These are phyloP conservation scores for Colletotrichum sublineola DNA, from an alignment of 2,329 filamentous ascomycete species.

Conservation along the genomic window DNA sequence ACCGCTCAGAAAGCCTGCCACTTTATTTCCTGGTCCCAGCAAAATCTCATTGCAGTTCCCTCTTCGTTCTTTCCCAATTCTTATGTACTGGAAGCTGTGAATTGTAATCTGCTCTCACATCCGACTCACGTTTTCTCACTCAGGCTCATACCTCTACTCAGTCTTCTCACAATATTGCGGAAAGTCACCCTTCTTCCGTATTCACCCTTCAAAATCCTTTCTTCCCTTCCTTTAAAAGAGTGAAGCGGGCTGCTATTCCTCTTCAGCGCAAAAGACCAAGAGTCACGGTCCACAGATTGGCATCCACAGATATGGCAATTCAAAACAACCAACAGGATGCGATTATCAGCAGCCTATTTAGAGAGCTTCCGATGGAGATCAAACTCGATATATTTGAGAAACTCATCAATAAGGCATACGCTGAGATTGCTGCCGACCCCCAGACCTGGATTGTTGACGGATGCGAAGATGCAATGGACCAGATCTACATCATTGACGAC, in stretches of 20 bases:
- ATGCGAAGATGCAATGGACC: not conserved
- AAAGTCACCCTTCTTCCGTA: not conserved
- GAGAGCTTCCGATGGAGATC: not conserved
- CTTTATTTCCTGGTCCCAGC: not conserved
- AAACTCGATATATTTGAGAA: not conserved
- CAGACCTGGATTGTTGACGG: not conserved
- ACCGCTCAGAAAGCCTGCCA: not conserved
- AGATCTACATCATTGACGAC: not conserved
- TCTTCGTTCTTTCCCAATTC: not conserved
- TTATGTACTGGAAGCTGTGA: not conserved
- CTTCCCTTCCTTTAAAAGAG: not conserved
- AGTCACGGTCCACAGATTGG: not conserved
- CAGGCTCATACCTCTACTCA: not conserved
- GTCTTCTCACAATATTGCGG: not conserved
- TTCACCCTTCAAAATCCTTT: not conserved
- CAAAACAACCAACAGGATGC: not conserved
- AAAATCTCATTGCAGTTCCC: not conserved
- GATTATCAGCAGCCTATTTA: not conserved
- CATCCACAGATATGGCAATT: not conserved
- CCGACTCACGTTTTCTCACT: not conserved
- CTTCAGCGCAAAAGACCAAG: not conserved
- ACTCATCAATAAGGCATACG: not conserved
- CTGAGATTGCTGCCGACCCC: not conserved
- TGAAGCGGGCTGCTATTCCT: not conserved
- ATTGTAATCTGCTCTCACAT: not conserved